Percentiles rank a stretch among this genome's conserved stretches.
These are phyloP conservation scores for Dendrobium nobile DNA, from an alignment of 106 monocot genomes.

Conservation along the genomic window DNA sequence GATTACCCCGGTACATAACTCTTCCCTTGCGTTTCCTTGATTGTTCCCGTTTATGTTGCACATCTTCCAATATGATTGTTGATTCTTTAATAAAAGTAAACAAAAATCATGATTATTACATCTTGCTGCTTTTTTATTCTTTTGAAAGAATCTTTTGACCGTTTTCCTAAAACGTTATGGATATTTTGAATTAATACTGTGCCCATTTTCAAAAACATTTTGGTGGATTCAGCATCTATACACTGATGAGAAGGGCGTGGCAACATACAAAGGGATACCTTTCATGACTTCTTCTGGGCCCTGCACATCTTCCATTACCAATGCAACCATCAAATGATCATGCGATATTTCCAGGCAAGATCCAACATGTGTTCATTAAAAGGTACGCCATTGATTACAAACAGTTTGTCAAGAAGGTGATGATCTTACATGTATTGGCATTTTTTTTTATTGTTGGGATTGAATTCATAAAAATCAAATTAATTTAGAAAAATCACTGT, in stretches of 20 bases:
- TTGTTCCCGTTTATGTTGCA: not conserved
- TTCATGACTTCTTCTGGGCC: constrained; percentile 83
- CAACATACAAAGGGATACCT: constrained; percentile 71
- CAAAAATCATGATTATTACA: too few species aligned
- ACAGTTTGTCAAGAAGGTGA: too few species aligned
- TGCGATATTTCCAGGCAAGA: not conserved
- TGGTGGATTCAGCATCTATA: constrained; percentile 58
- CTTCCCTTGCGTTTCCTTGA: not conserved
- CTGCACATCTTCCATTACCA: constrained; percentile 59
- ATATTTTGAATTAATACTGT: not conserved
- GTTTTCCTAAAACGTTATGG: not conserved
- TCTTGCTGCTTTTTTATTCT: too few species aligned
- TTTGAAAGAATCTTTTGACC: not conserved
- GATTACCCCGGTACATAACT: constrained; percentile 75
- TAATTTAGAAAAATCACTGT: too few species aligned
- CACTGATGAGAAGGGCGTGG: constrained; percentile 70
- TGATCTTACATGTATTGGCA: too few species aligned
- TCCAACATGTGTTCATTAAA: too few species aligned
- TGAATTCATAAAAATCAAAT: too few species aligned
- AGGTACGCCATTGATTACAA: too few species aligned
- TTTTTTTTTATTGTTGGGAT: too few species aligned
- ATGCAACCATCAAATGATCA: constrained; percentile 64
- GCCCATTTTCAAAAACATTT: not conserved
- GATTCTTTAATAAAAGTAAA: too few species aligned
- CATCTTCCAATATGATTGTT: not conserved